Percentiles rank a stretch among this genome's conserved stretches.
phyloP scores from a whole-genome alignment of 345 rosid genomes.

The Gossypium thurberi region DNA sequence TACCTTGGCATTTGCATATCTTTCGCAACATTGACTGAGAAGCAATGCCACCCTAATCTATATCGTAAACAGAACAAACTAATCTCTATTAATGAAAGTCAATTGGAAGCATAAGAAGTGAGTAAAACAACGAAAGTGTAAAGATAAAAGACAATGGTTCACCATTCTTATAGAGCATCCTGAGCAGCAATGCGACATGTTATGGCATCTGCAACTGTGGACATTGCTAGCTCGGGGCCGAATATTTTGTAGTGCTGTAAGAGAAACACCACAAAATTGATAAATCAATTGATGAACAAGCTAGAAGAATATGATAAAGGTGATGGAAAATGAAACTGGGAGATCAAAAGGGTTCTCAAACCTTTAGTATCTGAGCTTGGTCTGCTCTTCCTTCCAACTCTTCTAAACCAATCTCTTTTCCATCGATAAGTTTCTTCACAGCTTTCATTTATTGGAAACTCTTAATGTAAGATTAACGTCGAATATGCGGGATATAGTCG shows the following conservation, averaged over 20 bases:
- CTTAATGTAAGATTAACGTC: conserved; percentile 3
- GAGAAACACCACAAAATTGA: conserved; percentile 1
- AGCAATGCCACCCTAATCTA: not conserved
- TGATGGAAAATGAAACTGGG: not conserved
- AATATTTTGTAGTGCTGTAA: conserved; percentile 81
- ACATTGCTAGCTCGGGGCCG: conserved; percentile 51
- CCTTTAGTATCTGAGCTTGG: conserved; percentile 74
- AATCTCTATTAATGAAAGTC: too few species aligned
- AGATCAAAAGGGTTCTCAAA: conserved; percentile 11
- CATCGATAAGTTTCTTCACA: conserved; percentile 48
- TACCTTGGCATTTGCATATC: not conserved
- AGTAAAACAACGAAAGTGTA: too few species aligned
- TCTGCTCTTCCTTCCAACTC: conserved; percentile 62
- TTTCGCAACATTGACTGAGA: not conserved
- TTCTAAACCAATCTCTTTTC: conserved; percentile 62
- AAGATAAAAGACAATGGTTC: not conserved
- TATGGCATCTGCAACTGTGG: conserved; percentile 78
- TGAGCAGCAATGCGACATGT: conserved; percentile 75
- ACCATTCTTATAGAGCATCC: conserved; percentile 53
- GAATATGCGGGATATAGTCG: not conserved
- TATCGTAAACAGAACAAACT: not conserved
- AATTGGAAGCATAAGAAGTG: too few species aligned
- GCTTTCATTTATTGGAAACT: conserved; percentile 48
- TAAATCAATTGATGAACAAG: not conserved
- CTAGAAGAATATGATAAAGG: not conserved